phyloP scores from a whole-genome alignment of 768 basidiomycete genomes.

The Leccinum subtestaceum region DNA sequence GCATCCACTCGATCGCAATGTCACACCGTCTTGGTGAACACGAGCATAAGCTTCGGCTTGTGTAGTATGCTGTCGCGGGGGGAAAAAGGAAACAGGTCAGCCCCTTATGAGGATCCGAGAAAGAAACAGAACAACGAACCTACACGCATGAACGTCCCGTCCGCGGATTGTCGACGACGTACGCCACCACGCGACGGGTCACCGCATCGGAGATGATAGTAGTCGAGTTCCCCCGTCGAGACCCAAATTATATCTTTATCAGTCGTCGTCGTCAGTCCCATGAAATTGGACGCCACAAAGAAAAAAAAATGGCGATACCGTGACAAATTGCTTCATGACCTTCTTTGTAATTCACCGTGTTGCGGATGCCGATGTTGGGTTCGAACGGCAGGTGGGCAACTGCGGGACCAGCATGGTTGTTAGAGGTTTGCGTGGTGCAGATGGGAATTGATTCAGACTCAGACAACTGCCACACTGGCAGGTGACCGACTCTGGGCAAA shows the following conservation, averaged over 20 bases:
- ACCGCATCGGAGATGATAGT: slow-evolving; percentile 94
- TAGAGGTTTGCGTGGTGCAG: slow-evolving; percentile 65
- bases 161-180: slow-evolving; percentile 92
- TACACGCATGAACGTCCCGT: slow-evolving; percentile 99
- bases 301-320: slow-evolving; percentile 47
- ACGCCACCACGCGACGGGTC: slow-evolving; percentile 80
- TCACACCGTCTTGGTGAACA: no score
- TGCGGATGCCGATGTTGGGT: slow-evolving; percentile 87
- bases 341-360: slow-evolving; percentile 67
- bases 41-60: slow-evolving; percentile 66
- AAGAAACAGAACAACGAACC: slow-evolving; percentile 40
- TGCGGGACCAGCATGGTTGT: slow-evolving; percentile 83
- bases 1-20: no score
- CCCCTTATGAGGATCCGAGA: neutral
- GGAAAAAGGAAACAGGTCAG: neutral
- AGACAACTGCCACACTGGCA: slow-evolving; percentile 42
- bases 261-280: slow-evolving; percentile 12
- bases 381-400: slow-evolving; percentile 90
- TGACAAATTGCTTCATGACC: slow-evolving; percentile 25
- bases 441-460: slow-evolving; percentile 29
- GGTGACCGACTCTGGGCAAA: no score
- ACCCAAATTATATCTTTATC: slow-evolving; percentile 69
- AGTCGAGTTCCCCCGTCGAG: slow-evolving; percentile 55
- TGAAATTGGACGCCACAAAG: slow-evolving; percentile 4
- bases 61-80: slow-evolving; percentile 75